Base-by-base conservation (phyloP, 495 filamentous ascomycete species). In the Aspergillus bertholletiae region DNA sequence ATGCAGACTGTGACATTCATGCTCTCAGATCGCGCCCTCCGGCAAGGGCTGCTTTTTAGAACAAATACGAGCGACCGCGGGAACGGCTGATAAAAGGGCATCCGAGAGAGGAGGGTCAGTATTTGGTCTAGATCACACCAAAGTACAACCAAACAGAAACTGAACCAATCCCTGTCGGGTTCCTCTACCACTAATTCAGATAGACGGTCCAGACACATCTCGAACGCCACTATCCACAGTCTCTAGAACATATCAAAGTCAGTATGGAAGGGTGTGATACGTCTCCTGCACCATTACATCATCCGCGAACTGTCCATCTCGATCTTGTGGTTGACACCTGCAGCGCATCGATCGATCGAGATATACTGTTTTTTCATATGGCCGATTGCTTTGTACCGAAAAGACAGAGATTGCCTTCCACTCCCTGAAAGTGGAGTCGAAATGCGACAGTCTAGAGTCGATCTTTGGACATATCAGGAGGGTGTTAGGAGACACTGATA, bases 231-330 rank as follows among this genome's bases (percentile, higher is more conserved):
- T 6, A 40, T 12, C 37, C 37, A 40, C 34, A 37, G 15, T 13
- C n/a, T n/a, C n/a, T n/a, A n/a, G n/a, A n/a, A n/a, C n/a, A n/a
- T n/a, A n/a, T n/a, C n/a, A n/a, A n/a, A n/a, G n/a, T n/a, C n/a
- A n/a, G n/a, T n/a, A n/a, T n/a, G n/a, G n/a, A n/a, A n/a, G n/a
- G n/a, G n/a, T 13, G n/a, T 40, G 37, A 40, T 40, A 40, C 18
- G 37, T 40, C 37, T 40, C 18, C 35, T 44, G 37, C 37, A 44
- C 37, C 22, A 44, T 52, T 44, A 24, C 49, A 52, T 52, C 49
- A 52, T 30, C 3, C 18, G 20, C 5, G 5, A 18, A 18, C 8
- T 13, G 18, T 12, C 40, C 7, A 24, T 17, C 7, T 24, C 49
- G 49, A 52, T 52, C 49, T 21, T 26, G 39, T 30, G 39, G 23